Base-by-base conservation (phyloP, 1,284 basidiomycete species). In the Mrakiaceae sp. region DNA sequence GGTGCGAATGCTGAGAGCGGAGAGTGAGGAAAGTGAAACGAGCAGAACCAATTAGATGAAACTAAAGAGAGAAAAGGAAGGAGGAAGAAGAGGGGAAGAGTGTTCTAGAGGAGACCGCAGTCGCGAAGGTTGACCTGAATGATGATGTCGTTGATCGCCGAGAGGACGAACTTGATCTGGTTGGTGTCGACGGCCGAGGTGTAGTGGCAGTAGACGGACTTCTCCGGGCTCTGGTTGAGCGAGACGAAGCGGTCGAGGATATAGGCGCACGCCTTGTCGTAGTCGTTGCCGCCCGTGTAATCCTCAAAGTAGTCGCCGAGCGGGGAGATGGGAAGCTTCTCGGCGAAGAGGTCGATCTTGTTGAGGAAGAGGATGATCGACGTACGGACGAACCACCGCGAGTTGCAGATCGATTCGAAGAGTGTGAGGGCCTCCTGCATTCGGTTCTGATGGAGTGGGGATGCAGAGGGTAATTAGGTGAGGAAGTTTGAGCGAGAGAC, bases 281-380 rank as follows among this genome's bases (percentile, higher is more conserved):
- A 93, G 77, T 87, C 86, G 72, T 87, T 83, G 10, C 88, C 89
- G 58, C 89, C 88, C 27, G 73, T 77, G 78, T 85, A 91, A 42
- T 79, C 78, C 11, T 90, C 88, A 84, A 97, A 97, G 78, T 91
- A 95, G 74, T 90, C 84, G 42, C 83, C 83, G 63, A 97, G 74
- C 2, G 93, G 93, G 59, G 90, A 94, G 63, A 84, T 80, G 1
- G 88, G 87, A 5, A 98, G 81, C 76, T 97, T 98, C 75, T 93
- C 90, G 12, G 88, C 87, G 78, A 98, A 97, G 64, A 98, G 79
- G 78, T 98, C 94, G 74, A 96, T 96, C 83, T 95, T 94, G 83
- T 95, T 93, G 70, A 93, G 77, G 84, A 93, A 92, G n/a, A 66
- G 61, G 61, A 66, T 65, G 70, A 90, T 90, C 1, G 86, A 88